phyloP scores from a whole-genome alignment of 2,329 filamentous ascomycete species.

The Aspergillus phoenicis region DNA sequence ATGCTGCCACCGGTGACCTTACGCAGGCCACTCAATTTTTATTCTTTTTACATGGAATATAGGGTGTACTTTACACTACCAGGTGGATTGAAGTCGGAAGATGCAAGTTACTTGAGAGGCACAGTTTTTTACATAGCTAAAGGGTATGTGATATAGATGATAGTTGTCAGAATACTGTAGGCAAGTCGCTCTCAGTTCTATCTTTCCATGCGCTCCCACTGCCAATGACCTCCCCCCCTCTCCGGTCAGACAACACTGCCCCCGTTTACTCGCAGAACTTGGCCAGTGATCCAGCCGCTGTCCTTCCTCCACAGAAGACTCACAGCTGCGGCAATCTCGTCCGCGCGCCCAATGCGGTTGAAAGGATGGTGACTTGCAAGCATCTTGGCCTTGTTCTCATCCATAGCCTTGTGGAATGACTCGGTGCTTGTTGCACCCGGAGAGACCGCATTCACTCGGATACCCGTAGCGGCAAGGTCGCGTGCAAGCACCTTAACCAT shows the following conservation, averaged over 20 bases:
- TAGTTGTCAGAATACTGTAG: too few species aligned
- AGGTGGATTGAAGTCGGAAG: too few species aligned
- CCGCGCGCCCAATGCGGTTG: background rate
- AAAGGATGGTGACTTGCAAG: background rate
- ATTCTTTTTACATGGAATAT: too few species aligned
- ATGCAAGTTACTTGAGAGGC: too few species aligned
- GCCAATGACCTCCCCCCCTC: too few species aligned
- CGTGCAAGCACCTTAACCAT: constrained; percentile 57
- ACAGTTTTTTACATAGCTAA: too few species aligned
- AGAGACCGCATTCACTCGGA: constrained; percentile 54
- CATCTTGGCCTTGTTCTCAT: background rate
- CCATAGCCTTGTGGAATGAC: background rate
- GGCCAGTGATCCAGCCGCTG: background rate
- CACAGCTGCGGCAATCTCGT: background rate
- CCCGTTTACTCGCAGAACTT: background rate
- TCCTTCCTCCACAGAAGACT: background rate
- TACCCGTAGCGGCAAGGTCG: constrained; percentile 55
- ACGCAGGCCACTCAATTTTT: too few species aligned
- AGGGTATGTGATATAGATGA: too few species aligned
- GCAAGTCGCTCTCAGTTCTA: too few species aligned
- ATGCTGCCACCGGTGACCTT: too few species aligned
- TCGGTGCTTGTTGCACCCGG: constrained; percentile 49
- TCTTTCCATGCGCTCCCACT: too few species aligned
- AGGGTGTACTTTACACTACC: too few species aligned
- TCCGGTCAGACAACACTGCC: background rate